Evolutionary conservation across 805 yeast species (phyloP), one percentile per base, ranked within the genome.

Genomic region (Ogataea dorogensis): DNA sequence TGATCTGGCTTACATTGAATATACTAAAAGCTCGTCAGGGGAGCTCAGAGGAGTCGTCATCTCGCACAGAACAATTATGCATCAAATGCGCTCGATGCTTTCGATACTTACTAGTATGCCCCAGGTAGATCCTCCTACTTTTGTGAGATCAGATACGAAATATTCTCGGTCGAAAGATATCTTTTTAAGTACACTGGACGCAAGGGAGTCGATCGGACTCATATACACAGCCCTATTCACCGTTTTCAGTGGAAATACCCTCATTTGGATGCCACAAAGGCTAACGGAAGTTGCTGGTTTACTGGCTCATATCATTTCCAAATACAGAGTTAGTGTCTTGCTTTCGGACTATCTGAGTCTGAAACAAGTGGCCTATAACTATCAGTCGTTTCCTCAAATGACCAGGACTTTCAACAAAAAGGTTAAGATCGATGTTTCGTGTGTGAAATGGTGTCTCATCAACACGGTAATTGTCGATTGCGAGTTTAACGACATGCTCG

Each of bases 1-100:
- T 1, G 94, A 86, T 52, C 64, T 93, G 40, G 96, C 98, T 0
- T 93, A 93, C 53, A 89, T 93, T 10, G 98, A 93, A 62, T 93
- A 84, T 54, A 78, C 93, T 0, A 75, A 89, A 49, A 83, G 94
- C 2, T 94, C 97, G 0, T 76, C 85, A 17, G 98, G 98, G 3
- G 94, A 89, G 46, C 63, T 88, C 22, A 70, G 96, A 40, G 99
- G 99, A 12, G 95, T 93, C 22, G 96, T 94, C 1, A 74, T 93
- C 55, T 84, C 93, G 16, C 98, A 93, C 57, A 69, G 86, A 41
- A 88, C 96, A 0, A 75, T 93, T 5, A 71, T 84, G 55, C 91
- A 86, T 47, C 98, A 93, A 54, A 86, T 93, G 89, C 73, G 76
- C 43, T 75, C 86, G 30, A 54, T 93, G 16, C 73, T 83, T 4